These are phyloP conservation scores for Plasmodium coatneyi DNA, from an alignment of 169 alveolate genomes.

Conservation along the genomic window DNA sequence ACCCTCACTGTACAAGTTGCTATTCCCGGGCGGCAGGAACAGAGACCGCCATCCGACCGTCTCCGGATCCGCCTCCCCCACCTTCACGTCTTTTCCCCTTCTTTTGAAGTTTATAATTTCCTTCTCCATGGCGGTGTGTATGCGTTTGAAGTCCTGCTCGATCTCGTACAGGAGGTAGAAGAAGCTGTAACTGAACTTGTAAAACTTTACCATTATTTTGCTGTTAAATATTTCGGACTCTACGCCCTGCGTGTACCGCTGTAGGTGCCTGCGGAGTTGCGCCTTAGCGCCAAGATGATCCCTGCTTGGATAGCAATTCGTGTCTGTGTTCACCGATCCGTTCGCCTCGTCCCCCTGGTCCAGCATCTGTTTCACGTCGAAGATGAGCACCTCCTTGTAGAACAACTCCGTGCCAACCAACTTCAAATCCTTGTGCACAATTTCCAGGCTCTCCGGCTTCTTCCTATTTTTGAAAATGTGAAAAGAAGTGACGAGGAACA, in stretches of 20 bases:
- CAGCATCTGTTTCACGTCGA: background rate
- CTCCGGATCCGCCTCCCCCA: background rate
- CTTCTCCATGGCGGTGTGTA: slow-evolving; percentile 61
- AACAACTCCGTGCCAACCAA: background rate
- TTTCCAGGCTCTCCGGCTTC: background rate
- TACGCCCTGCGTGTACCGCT: background rate
- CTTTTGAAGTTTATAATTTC: slow-evolving; percentile 3
- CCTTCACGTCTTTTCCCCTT: background rate
- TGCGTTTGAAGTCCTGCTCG: slow-evolving; percentile 59
- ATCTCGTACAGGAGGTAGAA: slow-evolving; percentile 57
- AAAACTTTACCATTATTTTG: slow-evolving; percentile 44
- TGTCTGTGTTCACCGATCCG: background rate
- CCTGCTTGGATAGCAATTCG: background rate
- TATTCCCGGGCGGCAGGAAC: background rate
- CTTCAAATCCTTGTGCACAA: slow-evolving; percentile 4
- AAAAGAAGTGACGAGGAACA: slow-evolving; percentile 14
- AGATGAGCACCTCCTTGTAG: slow-evolving; percentile 24
- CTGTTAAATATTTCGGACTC: slow-evolving; percentile 58
- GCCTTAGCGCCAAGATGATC: background rate
- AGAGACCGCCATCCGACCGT: background rate
- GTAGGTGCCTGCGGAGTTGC: background rate
- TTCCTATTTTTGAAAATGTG: slow-evolving; percentile 24
- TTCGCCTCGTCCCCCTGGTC: background rate
- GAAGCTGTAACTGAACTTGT: slow-evolving; percentile 65
- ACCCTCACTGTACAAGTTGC: background rate